Base-by-base conservation (phyloP, 768 basidiomycete species). In the Leucogyrophana mollusca region DNA sequence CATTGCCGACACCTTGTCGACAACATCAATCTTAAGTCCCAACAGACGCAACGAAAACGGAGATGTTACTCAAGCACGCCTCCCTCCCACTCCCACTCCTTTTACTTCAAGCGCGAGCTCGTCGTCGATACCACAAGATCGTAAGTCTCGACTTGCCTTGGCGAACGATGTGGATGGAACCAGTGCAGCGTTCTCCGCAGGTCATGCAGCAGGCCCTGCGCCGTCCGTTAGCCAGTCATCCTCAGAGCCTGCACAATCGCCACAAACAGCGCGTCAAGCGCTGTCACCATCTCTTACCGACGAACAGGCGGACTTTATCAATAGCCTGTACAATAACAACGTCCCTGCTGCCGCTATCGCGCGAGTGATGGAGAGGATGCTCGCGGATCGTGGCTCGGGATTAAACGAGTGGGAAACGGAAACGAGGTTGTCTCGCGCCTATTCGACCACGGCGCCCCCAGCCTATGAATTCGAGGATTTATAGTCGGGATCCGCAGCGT, bases 221-320 rank as follows among this genome's bases (percentile, higher is more conserved):
- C 9, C 16, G n/a, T 25, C 41, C n/a, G 24, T n/a, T 20, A 34
- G 40, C 10, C n/a, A 33, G 23, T 14, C 35, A 8, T 9, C 35
- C 16, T 21, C n/a, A 16, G 39, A 36, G 18, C 18, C 23, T 13
- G 24, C n/a, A 4, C 34, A 27, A 34, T 34, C 18, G 9, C 11
- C 39, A 6, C 25, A 42, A 4, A 27, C 6, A 33, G 32, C 34
- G 8, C 39, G 34, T 3, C 54, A 34, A 17, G 49, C 47, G 14
- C 17, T 34, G 24, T 48, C 49, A 13, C 56, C 47, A 4, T 35
- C 43, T 25, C 43, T 61, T 33, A 61, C 52, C 4, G 59, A 60
- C 42, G 54, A 56, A 38, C 56, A 61, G 13, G 59, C 58, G 9
- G 59, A 60, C 27, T 57, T 61, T 25, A 53, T 58, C 40, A 54